Base-by-base conservation (phyloP, 2,329 filamentous ascomycete species). In the Calonectria ilicicola region DNA sequence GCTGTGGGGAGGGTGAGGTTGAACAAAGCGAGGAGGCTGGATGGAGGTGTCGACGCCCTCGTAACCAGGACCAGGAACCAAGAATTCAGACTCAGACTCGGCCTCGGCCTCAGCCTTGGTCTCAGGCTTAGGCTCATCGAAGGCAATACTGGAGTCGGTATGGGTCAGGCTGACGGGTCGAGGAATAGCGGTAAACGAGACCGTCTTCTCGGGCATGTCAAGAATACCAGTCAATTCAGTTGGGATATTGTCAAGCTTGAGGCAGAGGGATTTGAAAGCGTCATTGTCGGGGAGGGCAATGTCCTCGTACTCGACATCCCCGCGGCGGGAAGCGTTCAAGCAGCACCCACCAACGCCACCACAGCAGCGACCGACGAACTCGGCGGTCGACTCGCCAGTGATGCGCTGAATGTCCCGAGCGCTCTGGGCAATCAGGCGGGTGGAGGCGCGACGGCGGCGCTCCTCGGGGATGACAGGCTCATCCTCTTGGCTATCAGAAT, bases 1-100 rank as follows among this genome's bases (percentile, higher is more conserved):
- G 76, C 96, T 89, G 84, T 98, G 97, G 0, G 97, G 97, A 69
- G 95, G 95, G 83, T 99, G 97, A 29, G 97, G 97, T 82, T 98
- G 95, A 67, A 99, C 96, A 80, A 96, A 99, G 72, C 89, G 89
- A 8, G 97, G 97, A 21, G 97, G 96, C 81, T 96, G 93, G 72
- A 91, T 88, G 12, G 85, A 82, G 3, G 91, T 92, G 78, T 93
- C 87, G 69, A 91, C 82, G 46, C 85, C 80, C 60, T 81, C 77
- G 51, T 87, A 85, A 15, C 87, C 80, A 40, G 77, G 77, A 10
- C 84, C 80, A 38, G 80, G 80, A 67, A 79, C 75, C 23, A 79
- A 67, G 40, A 77, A 69, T 10, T 75, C 69, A 67, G 69, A 70
- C 56, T 74, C 73, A n/a, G 75, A 40, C 4, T 75, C 67, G n/a